Base-by-base conservation (phyloP, 1,284 basidiomycete species). In the Laetiporus sulphureus region DNA sequence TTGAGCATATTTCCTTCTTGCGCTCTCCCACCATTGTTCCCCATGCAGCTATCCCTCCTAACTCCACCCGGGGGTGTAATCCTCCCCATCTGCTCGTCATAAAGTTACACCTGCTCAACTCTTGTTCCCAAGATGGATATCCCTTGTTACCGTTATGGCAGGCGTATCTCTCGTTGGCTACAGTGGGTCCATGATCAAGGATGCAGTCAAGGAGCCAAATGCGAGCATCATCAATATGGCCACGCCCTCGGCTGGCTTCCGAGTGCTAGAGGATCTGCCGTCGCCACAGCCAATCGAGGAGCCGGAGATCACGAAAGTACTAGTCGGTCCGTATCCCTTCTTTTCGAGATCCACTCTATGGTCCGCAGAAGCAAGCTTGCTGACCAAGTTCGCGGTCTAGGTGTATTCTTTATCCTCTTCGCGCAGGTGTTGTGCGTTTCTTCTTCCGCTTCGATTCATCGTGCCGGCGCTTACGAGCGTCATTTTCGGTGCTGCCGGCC, bases 141-240 rank as follows among this genome's bases (percentile, higher is more conserved):
- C 92, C 15, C 80, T 99, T 41, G 63, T 93, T 46, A 83, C 90
- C 32, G 95, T 99, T 56, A 96, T 96, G 75, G 54, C 67, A 33
- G 96, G 96, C 46, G 88, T 99, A 21, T 84, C 77, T 30, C 68
- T 99, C 34, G 96, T 99, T 22, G 96, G 96, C 3, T 81, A 87
- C 45, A 90, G 90, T 43, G 93, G 94, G 38, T 91, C 90, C 31
- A 72, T 95, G 55, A 77, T 88, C 63, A 88, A 90, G 63, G 78
- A 89, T 50, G 67, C 74, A 5, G 63, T 78, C 51, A 77, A 75
- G 52, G 73, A 80, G 41, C 57, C 63, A 24, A 42, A 42, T 45
- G 33, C 38, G 21, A n/a, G n/a, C n/a, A n/a, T n/a, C n/a, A n/a
- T n/a, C n/a, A n/a, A n/a, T n/a, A n/a, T n/a, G n/a, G n/a, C n/a